These are phyloP conservation scores for Lindgomyces ingoldianus DNA, from an alignment of 495 filamentous ascomycete species.

Conservation along the genomic window DNA sequence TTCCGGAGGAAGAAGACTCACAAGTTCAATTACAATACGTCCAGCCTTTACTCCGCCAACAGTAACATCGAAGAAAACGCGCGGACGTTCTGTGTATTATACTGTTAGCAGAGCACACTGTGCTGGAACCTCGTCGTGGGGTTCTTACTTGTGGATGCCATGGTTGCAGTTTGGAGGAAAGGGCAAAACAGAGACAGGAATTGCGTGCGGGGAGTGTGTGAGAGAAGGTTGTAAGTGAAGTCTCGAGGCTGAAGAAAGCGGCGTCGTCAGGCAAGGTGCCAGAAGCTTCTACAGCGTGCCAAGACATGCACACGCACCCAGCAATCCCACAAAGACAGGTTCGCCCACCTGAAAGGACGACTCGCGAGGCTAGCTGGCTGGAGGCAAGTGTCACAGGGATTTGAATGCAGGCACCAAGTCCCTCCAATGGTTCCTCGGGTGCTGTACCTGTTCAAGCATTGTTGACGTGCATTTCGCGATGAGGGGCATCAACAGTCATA, in stretches of 20 bases:
- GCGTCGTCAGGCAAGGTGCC: constrained; percentile 3
- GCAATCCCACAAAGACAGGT: too few species aligned
- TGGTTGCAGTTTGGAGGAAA: constrained; percentile 1
- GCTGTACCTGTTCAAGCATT: too few species aligned
- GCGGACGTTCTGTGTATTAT: constrained; percentile 53
- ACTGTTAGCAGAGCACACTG: background rate
- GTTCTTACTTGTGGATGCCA: constrained; percentile 14
- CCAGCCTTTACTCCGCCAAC: constrained; percentile 71
- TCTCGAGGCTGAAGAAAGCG: background rate
- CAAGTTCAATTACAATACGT: constrained; percentile 79
- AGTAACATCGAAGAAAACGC: constrained; percentile 87
- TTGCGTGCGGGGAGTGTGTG: background rate
- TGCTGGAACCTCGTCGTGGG: background rate
- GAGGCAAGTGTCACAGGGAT: too few species aligned
- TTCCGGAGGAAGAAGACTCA: constrained; percentile 44
- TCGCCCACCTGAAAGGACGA: too few species aligned
- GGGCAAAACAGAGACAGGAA: background rate
- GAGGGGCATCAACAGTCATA: background rate
- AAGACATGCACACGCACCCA: background rate
- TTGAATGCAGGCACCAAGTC: too few species aligned
- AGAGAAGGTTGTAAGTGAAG: background rate
- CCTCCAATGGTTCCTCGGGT: too few species aligned
- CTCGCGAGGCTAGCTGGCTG: too few species aligned
- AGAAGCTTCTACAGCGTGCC: constrained; percentile 18
- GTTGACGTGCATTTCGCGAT: background rate